phyloP scores from a whole-genome alignment of 805 yeast genomes.

The Wickerhamomyces mucosus region DNA sequence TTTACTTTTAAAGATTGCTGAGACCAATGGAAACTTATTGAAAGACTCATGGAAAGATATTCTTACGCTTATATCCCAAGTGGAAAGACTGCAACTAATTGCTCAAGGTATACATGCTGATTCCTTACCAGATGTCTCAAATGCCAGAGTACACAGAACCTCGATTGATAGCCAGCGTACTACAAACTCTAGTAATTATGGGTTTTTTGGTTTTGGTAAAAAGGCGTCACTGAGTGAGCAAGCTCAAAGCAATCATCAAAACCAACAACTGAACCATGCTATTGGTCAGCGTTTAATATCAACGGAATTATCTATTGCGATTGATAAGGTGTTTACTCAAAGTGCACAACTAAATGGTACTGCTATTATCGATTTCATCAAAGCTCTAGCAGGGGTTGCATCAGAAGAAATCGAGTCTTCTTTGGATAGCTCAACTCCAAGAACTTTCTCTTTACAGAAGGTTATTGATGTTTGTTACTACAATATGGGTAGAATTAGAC shows the following conservation, averaged over 20 bases:
- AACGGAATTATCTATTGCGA: conserved; percentile 65
- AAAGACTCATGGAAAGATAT: conserved; percentile 79
- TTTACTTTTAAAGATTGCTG: conserved; percentile 65
- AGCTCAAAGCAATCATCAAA: conserved; percentile 62
- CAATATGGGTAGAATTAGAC: conserved; percentile 91
- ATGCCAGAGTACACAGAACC: conserved; percentile 44
- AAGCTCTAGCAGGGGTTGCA: conserved; percentile 78
- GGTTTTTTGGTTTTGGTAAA: conserved; percentile 49
- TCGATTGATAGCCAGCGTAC: conserved; percentile 44
- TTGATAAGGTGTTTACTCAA: conserved; percentile 82
- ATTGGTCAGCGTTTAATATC: conserved; percentile 50
- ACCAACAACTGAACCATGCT: conserved; percentile 53
- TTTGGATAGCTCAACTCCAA: conserved; percentile 70
- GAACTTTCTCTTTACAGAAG: conserved; percentile 88
- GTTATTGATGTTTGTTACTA: conserved; percentile 97
- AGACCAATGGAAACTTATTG: conserved; percentile 68
- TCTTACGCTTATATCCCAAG: conserved; percentile 74
- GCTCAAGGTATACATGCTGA: conserved; percentile 83
- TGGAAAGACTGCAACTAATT: conserved; percentile 81
- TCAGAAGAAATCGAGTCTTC: conserved; percentile 87
- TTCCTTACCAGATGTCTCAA: conserved; percentile 75
- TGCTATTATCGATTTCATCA: conserved; percentile 81
- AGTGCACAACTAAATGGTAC: conserved; percentile 72
- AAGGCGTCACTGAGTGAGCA: conserved; percentile 51
- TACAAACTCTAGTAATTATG: conserved; percentile 24